Conservation (phyloP, 2,329 filamentous ascomycete species). For the Graphilbum ipis-grandicollis region DNA sequence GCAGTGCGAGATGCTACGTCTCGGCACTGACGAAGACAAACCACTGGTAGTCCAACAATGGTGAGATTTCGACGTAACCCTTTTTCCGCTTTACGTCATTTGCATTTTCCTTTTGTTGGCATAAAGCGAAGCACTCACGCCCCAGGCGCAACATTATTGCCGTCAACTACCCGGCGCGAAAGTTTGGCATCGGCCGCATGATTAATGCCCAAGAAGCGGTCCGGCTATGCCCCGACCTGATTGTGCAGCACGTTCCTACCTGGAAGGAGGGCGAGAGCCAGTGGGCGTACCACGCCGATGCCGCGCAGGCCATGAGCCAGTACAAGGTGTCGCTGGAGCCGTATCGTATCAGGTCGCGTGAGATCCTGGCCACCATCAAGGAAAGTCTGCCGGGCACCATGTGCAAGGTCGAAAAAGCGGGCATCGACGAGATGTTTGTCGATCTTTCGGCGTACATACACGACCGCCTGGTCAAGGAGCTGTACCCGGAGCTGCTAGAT, state of each 20-base stretch:
- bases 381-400: conserved; percentile 40
- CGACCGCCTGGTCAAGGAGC: conserved; percentile 45
- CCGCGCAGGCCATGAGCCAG: conserved; percentile 59
- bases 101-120: not conserved
- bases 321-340: conserved; percentile 93
- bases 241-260: conserved; percentile 84
- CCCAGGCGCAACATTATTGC: conserved; percentile 85
- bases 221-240: conserved; percentile 69
- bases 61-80: conserved; percentile 20
- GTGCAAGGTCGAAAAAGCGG: conserved; percentile 71
- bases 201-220: conserved; percentile 66
- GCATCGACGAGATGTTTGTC: conserved; percentile 89
- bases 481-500: conserved; percentile 52
- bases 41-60: conserved; percentile 92
- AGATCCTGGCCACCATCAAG: conserved; percentile 66
- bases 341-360: conserved; percentile 70
- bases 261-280: conserved; percentile 83
- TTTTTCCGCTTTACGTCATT: not conserved
- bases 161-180: conserved; percentile 83
- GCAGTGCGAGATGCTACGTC: conserved; percentile 84
- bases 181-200: conserved; percentile 63
- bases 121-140: not conserved
- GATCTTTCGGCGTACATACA: conserved; percentile 80
- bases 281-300: conserved; percentile 81
- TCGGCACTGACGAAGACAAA: conserved; percentile 54